Evolutionary conservation across 805 yeast species (phyloP), one percentile per base, ranked within the genome.

Genomic region (Metschnikowia rubicola): DNA sequence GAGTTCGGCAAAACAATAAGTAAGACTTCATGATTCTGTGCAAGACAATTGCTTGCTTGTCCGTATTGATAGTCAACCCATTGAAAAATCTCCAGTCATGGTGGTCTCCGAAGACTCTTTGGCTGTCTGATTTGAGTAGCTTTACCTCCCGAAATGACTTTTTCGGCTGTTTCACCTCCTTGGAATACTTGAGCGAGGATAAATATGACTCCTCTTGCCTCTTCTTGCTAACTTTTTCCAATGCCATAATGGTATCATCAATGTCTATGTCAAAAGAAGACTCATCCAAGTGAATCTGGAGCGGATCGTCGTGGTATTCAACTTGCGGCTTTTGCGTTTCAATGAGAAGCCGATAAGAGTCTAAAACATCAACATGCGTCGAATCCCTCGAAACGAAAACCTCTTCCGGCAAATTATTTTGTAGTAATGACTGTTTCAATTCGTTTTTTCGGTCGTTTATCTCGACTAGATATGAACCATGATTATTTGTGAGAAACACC

Each of bases 401-500:
- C n/a, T 35, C 29, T 21, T 40, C 40, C 1, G 42, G 41, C 58
- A 66, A 56, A 8, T 54, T 53, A 46, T 63, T 66, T 26, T 47
- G 51, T 19, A 63, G 41, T n/a, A 66, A 53, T 19, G 62, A 47
- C 41, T 59, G n/a, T 11, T 47, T 33, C 12, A 58, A 11, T 32
- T 52, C 48, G 45, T 63, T 63, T 4, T 43, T 47, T 28, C 29
- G 33, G 43, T 55, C 32, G 31, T 43, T 13, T 10, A 62, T 56
- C n/a, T 56, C 51, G 31, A 65, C 57, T 31, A 47, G 57, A 42
- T 59, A 63, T 4, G 65, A 55, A 10, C 59, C 59, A 11, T 43
- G 44, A 30, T 41, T 41, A 33, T 54, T 52, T 5, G 68, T 64
- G 47, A 70, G 52, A 30, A 70, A 61, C 8, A 70, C 59, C 13